These are phyloP conservation scores for Viridothelium virens DNA, from an alignment of 495 filamentous ascomycete genomes.

Conservation along the genomic window DNA sequence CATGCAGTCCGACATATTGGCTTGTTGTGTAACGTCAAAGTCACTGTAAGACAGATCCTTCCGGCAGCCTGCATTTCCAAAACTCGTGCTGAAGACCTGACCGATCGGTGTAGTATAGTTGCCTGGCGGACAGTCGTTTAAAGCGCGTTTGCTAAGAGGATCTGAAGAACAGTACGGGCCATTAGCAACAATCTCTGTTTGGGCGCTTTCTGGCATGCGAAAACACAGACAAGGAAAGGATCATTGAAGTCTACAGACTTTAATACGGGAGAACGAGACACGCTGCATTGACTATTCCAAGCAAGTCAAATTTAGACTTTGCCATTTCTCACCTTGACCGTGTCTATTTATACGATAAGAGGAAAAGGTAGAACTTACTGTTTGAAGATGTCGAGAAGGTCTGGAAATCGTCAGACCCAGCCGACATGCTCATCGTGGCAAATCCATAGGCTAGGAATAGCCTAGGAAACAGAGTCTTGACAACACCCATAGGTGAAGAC, in stretches of 20 bases:
- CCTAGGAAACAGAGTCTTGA: neutral
- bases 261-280: too few relatives aligned
- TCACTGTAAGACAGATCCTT: neutral
- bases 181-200: neutral
- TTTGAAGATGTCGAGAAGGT: neutral
- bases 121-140: neutral
- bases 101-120: neutral
- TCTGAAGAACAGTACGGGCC: neutral
- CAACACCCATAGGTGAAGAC: neutral
- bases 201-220: neutral
- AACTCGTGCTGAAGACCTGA: neutral
- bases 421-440: neutral
- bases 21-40: neutral
- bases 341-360: neutral
- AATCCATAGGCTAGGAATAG: neutral
- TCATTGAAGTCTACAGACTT: too few relatives aligned
- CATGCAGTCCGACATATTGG: neutral
- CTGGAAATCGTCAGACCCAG: neutral
- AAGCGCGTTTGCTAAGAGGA: neutral
- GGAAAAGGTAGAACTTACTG: neutral
- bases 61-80: neutral
- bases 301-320: neutral
- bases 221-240: too few relatives aligned
- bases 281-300: neutral
- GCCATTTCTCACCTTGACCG: neutral